Evolutionary conservation across 495 filamentous ascomycete species (phyloP), one percentile per base, ranked within the genome.

Genomic region (Penicillium chermesinum): DNA sequence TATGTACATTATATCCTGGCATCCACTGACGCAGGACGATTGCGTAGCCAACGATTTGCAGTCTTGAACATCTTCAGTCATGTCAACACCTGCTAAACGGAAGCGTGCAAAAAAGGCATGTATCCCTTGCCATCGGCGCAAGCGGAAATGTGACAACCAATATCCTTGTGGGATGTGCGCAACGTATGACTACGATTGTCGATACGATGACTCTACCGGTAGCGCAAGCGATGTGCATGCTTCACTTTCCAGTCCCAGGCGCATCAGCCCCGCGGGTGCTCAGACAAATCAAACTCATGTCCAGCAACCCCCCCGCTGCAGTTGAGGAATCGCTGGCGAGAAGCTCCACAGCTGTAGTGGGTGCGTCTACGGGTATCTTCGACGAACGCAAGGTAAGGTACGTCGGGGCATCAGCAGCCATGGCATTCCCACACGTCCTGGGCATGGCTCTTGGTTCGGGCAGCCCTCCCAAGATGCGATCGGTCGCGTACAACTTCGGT

Each of bases 41-140:
- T n/a, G n/a, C n/a, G n/a, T n/a, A n/a, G n/a, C n/a, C n/a, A n/a
- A n/a, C n/a, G n/a, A n/a, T n/a, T n/a, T n/a, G n/a, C n/a, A n/a
- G n/a, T n/a, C n/a, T n/a, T n/a, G n/a, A n/a, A n/a, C n/a, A n/a
- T n/a, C n/a, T n/a, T n/a, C 38, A 41, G 20, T 52, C 53, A 66
- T 66, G 63, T 59, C 61, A 9, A 55, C 58, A 0, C 41, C 25
- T 46, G 57, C 46, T 34, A 1, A 60, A 49, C 63, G 63, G 41
- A 66, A 62, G 57, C 63, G 63, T 34, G 58, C 54, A 1, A 58
- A 38, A 19, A 66, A 64, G 44, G 58, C 63, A 54, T 66, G 63
- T 48, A 54, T 62, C 1, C 63, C 63, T 4, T 66, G 63, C 41
- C 63, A 66, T 32, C 54, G 64, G 57, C 63, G 63, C 49, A 66